A percentile compares a stretch with the other conserved stretches of the same genome.
These are phyloP conservation scores for Spergularia bocconei DNA, from an alignment of 148 eudicot species.

Conservation along the genomic window DNA sequence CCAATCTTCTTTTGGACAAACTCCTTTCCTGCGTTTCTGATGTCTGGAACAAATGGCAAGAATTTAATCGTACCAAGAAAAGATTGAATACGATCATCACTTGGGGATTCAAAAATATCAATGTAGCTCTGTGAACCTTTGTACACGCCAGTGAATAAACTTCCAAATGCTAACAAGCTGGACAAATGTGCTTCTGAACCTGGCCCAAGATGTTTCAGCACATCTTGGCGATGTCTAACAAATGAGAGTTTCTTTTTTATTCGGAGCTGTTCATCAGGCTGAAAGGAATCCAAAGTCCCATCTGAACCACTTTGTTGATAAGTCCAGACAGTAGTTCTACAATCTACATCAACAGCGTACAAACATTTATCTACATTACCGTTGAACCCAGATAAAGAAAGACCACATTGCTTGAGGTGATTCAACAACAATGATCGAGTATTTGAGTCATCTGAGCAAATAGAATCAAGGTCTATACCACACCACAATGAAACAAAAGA, in stretches of 20 bases:
- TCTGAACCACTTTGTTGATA: constrained; percentile 53
- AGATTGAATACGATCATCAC: constrained; percentile 52
- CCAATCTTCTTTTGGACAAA: constrained; percentile 49
- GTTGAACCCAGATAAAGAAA: constrained; percentile 53
- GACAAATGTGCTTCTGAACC: constrained; percentile 55
- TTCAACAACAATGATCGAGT: constrained; percentile 35
- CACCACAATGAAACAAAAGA: constrained; percentile 68
- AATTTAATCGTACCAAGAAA: constrained; percentile 50
- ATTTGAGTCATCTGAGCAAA: constrained; percentile 45
- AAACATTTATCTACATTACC: constrained; percentile 53
- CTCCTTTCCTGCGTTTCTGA: constrained; percentile 51
- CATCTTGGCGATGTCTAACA: constrained; percentile 64
- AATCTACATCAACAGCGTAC: constrained; percentile 64
- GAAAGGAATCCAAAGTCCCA: constrained; percentile 70
- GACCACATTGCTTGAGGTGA: constrained; percentile 61
- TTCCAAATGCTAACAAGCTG: constrained; percentile 72
- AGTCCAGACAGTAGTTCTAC: constrained; percentile 87
- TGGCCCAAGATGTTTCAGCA: constrained; percentile 70
- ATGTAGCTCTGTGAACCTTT: constrained; percentile 72
- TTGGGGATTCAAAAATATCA: constrained; percentile 62
- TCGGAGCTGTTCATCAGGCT: constrained; percentile 84
- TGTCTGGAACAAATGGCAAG: constrained; percentile 70
- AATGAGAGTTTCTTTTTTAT: constrained; percentile 72
- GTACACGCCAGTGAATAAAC: constrained; percentile 74
- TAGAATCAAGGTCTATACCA: constrained; percentile 41